Conservation (phyloP, 345 rosid genomes). For the Hypericum perforatum region DNA sequence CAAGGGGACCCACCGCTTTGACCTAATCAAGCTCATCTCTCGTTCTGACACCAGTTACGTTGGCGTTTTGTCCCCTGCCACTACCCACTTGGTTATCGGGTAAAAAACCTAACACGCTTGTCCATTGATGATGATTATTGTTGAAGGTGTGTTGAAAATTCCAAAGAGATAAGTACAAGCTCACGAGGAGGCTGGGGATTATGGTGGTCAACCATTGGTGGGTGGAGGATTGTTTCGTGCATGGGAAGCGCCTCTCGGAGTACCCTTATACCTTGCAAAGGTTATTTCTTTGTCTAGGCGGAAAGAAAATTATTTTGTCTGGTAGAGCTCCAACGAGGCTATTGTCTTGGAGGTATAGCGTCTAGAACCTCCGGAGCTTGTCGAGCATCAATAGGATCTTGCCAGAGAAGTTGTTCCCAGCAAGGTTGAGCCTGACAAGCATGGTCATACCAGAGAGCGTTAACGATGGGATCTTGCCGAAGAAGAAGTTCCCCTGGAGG, state of each 20-base stretch:
- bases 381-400: conserved; percentile 43
- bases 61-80: conserved; percentile 57
- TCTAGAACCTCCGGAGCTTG: conserved; percentile 64
- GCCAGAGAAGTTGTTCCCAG: conserved; percentile 54
- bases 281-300: conserved; percentile 29
- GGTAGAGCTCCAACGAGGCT: conserved; percentile 53
- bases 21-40: conserved; percentile 73
- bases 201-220: conserved; percentile 65
- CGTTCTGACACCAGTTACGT: conserved; percentile 65
- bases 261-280: conserved; percentile 84
- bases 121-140: not conserved
- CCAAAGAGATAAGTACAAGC: conserved; percentile 69
- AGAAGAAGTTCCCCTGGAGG: conserved; percentile 69
- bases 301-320: conserved; percentile 32
- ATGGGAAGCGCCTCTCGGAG: conserved; percentile 62
- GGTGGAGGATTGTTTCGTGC: conserved; percentile 55
- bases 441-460: conserved; percentile 38
- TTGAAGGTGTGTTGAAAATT: conserved; percentile 71
- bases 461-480: conserved; percentile 66
- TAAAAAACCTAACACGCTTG: too few species aligned
- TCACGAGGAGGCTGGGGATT: too few species aligned
- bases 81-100: conserved; percentile 57
- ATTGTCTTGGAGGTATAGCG: conserved; percentile 62
- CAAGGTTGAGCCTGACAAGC: conserved; percentile 58
- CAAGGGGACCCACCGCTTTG: conserved; percentile 64